Base-by-base conservation (phyloP, 2,329 filamentous ascomycete genomes). In the Corynespora cassiicola region DNA sequence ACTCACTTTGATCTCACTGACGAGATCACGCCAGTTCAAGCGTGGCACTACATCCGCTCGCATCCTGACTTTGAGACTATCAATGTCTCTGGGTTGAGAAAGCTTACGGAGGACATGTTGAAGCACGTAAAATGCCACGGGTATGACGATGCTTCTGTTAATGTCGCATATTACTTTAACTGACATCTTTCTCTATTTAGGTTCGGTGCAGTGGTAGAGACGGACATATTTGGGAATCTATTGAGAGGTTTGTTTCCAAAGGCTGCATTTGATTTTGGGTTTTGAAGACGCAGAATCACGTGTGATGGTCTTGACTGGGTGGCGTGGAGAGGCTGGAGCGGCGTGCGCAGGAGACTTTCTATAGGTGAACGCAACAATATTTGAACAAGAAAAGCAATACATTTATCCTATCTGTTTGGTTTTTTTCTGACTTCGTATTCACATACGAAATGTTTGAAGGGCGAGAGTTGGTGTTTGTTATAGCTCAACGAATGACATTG, bases 11-110 rank as follows among this genome's bases (percentile, higher is more conserved):
- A 37, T 20, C 50, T 55, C 4, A 42, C 49, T 4, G 51, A 51
- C 7, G 63, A 68, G 21, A 34, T 69, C 2, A 71, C 66, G 2
- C 67, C 68, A 1, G 58, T 70, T 1, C 67, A 71, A 36, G 66
- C 61, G 3, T 68, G 65, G 66, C 53, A 63, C 27, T 42, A 55
- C 15, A 53, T 69, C 7, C 49, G 50, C 9, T 31, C 39, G 15
- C 55, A 64, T 39, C 41, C 49, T 3, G 47, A 47, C 7, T 60
- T 66, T 33, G 18, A 32, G 1, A 24, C 19, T 9, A 20, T 68
- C 8, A 54, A 54, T 5, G 25, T 54, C 1, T 32, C 35, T 2
- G 30, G 25, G 3, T 34, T 69, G 36, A 50, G 50, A 16, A 26
- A 31, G 9, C 36, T 66, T 32, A 53, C 52, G 10, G 45, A 50